A percentile compares a stretch with the other conserved stretches of the same genome.
Conservation (phyloP, 345 rosid species). For the Nasturtium officinale region DNA sequence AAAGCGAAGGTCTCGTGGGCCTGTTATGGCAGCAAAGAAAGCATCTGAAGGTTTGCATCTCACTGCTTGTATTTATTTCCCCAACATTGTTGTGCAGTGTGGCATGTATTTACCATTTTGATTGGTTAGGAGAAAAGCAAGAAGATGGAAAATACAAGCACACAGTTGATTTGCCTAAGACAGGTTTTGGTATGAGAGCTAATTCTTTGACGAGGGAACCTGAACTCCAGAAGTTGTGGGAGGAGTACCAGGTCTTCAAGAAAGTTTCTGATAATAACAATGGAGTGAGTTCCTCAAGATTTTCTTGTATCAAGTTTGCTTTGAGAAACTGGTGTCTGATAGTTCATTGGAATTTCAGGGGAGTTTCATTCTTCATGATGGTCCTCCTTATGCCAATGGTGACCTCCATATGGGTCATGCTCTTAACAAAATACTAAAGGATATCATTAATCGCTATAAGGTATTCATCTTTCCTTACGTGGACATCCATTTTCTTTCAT, state of each 20-base stretch:
- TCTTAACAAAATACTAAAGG: slow-evolving; percentile 91
- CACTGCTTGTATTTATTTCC: slow-evolving; percentile 15
- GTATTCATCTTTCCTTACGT: slow-evolving; percentile 44
- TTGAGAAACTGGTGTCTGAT: slow-evolving; percentile 43
- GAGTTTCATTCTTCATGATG: slow-evolving; percentile 90
- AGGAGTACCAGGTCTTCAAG: slow-evolving; percentile 78
- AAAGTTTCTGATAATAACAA: slow-evolving; percentile 69
- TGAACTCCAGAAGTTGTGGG: slow-evolving; percentile 89
- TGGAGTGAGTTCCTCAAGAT: slow-evolving; percentile 61
- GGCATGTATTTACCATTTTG: slow-evolving; percentile 24
- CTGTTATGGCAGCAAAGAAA: slow-evolving; percentile 92
- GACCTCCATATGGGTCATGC: slow-evolving; percentile 96
- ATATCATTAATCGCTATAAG: slow-evolving; percentile 92
- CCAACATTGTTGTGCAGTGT: background rate
- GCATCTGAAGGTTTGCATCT: slow-evolving; percentile 60
- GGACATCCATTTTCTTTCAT: slow-evolving; percentile 4
- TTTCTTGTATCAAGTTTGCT: slow-evolving; percentile 25
- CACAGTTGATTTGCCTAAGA: slow-evolving; percentile 86
- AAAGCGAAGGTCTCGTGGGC: slow-evolving; percentile 84
- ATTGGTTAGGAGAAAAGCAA: slow-evolving; percentile 68
- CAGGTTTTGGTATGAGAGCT: slow-evolving; percentile 88
- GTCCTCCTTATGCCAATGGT: slow-evolving; percentile 98
- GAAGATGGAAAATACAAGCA: slow-evolving; percentile 91
- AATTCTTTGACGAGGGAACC: slow-evolving; percentile 87
- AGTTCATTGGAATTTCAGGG: slow-evolving; percentile 52